Percentiles rank a stretch among this genome's conserved stretches.
These are phyloP conservation scores for Macrophomina phaseolina DNA, from an alignment of 2,329 filamentous ascomycete genomes.

Conservation along the genomic window DNA sequence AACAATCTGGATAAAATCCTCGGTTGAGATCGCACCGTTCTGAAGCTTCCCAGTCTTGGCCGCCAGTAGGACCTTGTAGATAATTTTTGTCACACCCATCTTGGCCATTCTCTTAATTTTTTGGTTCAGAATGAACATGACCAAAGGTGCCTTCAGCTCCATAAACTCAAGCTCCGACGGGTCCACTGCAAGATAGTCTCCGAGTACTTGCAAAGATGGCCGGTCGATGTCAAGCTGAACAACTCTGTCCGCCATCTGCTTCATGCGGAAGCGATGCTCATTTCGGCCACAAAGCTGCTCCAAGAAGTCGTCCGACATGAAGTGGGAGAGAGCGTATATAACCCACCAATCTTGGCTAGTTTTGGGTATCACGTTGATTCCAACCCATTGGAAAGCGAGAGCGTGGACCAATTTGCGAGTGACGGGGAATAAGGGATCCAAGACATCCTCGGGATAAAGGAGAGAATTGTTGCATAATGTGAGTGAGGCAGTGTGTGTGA, in stretches of 20 bases:
- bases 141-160: constrained; percentile 84
- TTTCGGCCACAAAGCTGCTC: constrained; percentile 91
- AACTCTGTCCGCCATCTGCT: constrained; percentile 79
- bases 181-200: constrained; percentile 77
- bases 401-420: constrained; percentile 83
- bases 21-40: constrained; percentile 72
- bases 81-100: constrained; percentile 82
- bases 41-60: constrained; percentile 80
- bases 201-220: constrained; percentile 81
- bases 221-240: constrained; percentile 81
- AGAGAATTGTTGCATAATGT: constrained; percentile 86
- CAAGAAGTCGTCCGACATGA: constrained; percentile 94
- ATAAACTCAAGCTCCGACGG: constrained; percentile 89
- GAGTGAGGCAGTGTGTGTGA: constrained; percentile 78
- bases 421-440: constrained; percentile 82
- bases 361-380: constrained; percentile 88
- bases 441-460: constrained; percentile 81
- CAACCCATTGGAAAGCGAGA: constrained; percentile 90
- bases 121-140: constrained; percentile 92
- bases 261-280: constrained; percentile 89
- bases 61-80: constrained; percentile 84
- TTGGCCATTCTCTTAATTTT: constrained; percentile 73
- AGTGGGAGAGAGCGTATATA: constrained; percentile 87
- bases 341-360: constrained; percentile 85
- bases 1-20: constrained; percentile 80